Evolutionary conservation across 495 filamentous ascomycete species (phyloP).

Genomic region (Pyrenula aspistea): DNA sequence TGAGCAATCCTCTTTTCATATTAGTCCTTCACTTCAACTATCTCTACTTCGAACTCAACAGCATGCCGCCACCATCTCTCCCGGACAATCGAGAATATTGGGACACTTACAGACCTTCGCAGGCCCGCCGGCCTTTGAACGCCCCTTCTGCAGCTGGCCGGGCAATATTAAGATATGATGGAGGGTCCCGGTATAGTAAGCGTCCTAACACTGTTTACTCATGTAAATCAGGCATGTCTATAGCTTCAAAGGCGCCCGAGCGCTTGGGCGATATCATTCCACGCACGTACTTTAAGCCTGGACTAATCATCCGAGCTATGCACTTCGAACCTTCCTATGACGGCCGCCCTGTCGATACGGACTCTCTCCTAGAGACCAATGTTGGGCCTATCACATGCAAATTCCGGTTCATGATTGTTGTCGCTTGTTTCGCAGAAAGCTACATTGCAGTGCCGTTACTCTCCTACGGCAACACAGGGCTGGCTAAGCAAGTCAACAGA

Average conservation of each 20-base stretch:
- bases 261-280: not conserved
- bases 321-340: not conserved
- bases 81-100: too few species aligned
- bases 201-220: too few species aligned
- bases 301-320: not conserved
- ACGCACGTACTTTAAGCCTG: not conserved
- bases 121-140: too few species aligned
- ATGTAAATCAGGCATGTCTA: not conserved
- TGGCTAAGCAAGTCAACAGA: not conserved
- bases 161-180: too few species aligned
- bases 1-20: too few species aligned
- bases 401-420: not conserved
- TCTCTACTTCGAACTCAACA: too few species aligned
- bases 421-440: not conserved
- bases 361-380: not conserved
- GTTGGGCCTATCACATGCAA: not conserved
- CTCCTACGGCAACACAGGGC: not conserved
- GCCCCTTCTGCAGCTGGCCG: too few species aligned
- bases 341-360: not conserved
- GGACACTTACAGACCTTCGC: too few species aligned
- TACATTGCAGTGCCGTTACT: not conserved
- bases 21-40: too few species aligned
- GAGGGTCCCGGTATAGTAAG: too few species aligned
- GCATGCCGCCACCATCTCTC: too few species aligned
- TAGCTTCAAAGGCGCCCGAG: not conserved